Percentiles rank a stretch among this genome's conserved stretches.
Evolutionary conservation across 108 stramenopile species (phyloP).

Genomic region (Fragilariopsis cylindrus): DNA sequence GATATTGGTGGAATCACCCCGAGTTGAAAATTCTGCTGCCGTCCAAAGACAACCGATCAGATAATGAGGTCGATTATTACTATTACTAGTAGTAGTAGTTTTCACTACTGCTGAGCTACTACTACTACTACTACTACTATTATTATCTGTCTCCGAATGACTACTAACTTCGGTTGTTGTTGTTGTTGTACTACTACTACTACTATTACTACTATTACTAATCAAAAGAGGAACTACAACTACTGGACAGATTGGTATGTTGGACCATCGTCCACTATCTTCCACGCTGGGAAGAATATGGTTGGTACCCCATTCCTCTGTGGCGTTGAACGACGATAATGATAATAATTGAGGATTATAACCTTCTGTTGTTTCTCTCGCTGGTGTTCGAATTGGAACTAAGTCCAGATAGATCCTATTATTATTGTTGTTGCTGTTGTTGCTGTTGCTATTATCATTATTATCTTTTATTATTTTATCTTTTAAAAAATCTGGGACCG

Average conservation of each 20-base stretch:
- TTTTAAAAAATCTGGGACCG: slow-evolving; percentile 61
- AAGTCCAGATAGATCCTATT: slow-evolving; percentile 74
- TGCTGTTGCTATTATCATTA: slow-evolving; percentile 40
- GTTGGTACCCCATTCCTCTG: slow-evolving; percentile 68
- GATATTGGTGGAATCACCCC: slow-evolving; percentile 69
- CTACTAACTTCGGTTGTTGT: slow-evolving; percentile 57
- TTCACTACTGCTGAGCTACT: slow-evolving; percentile 68
- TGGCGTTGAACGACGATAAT: slow-evolving; percentile 47
- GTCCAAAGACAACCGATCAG: slow-evolving; percentile 85
- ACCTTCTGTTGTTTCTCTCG: slow-evolving; percentile 67
- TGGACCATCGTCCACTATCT: slow-evolving; percentile 87
- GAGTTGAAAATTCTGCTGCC: slow-evolving; percentile 66
- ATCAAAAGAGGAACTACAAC: slow-evolving; percentile 18
- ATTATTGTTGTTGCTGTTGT: slow-evolving; percentile 48
- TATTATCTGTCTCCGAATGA: slow-evolving; percentile 73
- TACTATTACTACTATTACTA: neutral
- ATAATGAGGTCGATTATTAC: slow-evolving; percentile 3
- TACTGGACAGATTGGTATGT: slow-evolving; percentile 56
- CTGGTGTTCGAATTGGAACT: slow-evolving; percentile 86
- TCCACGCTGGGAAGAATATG: slow-evolving; percentile 76
- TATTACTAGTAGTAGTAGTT: slow-evolving; percentile 27
- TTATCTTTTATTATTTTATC: slow-evolving; percentile 57
- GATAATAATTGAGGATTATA: slow-evolving; percentile 41
- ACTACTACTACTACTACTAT: slow-evolving; percentile 64
- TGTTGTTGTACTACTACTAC: slow-evolving; percentile 42